Percentiles rank a stretch among this genome's conserved stretches.
Evolutionary conservation across 345 rosid genomes (phyloP).

Genomic region (Lepidium sativum): DNA sequence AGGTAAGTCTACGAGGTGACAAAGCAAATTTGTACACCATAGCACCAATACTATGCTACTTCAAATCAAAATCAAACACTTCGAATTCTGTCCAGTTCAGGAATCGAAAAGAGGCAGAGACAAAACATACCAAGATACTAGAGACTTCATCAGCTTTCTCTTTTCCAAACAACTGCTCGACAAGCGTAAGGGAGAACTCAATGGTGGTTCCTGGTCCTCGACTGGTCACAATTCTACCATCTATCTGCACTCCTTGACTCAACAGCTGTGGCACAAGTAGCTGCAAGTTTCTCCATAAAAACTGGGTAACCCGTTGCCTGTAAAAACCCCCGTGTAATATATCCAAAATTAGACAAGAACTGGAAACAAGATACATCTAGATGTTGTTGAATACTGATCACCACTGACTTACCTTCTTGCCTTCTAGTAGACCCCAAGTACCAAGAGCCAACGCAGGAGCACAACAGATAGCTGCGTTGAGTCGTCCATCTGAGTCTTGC

Average conservation of each 20-base stretch:
- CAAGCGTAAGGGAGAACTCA: conserved; percentile 67
- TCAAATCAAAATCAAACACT: background rate
- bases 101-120: background rate
- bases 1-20: background rate
- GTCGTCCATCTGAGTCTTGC: conserved; percentile 71
- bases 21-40: background rate
- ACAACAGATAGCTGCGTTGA: conserved; percentile 81
- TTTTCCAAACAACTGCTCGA: conserved; percentile 71
- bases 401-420: conserved; percentile 44
- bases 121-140: conserved; percentile 55
- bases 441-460: conserved; percentile 88
- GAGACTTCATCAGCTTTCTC: conserved; percentile 65
- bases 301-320: conserved; percentile 91
- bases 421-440: conserved; percentile 84
- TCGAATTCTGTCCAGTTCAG: background rate
- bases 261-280: conserved; percentile 49
- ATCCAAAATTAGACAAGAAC: background rate
- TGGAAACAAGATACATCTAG: background rate
- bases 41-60: background rate
- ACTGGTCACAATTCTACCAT: conserved; percentile 70
- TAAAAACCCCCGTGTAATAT: background rate
- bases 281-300: conserved; percentile 74
- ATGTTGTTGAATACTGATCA: background rate
- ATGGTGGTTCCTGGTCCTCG: conserved; percentile 89
- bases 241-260: conserved; percentile 84